A percentile compares a stretch with the other conserved stretches of the same genome.
These are phyloP conservation scores for Candida sp. DNA, from an alignment of 1,139 yeast genomes.

Conservation along the genomic window DNA sequence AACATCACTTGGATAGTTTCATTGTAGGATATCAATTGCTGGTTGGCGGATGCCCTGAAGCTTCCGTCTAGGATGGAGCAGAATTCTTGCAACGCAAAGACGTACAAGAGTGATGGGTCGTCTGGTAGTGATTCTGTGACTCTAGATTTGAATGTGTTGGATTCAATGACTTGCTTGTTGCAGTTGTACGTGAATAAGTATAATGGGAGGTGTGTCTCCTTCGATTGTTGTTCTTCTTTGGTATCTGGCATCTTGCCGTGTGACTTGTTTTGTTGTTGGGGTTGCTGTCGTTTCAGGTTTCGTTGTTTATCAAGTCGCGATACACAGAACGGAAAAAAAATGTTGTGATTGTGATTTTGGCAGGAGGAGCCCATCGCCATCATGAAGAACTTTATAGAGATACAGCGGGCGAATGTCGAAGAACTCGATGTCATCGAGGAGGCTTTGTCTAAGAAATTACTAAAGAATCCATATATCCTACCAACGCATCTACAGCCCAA, in stretches of 20 bases:
- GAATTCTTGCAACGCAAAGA: constrained; percentile 78
- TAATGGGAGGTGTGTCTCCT: constrained; percentile 16
- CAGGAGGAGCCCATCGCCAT: background rate
- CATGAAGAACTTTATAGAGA: constrained; percentile 39
- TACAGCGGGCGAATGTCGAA: constrained; percentile 39
- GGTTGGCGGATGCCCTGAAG: constrained; percentile 40
- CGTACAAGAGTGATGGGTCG: constrained; percentile 50
- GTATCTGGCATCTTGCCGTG: constrained; percentile 1
- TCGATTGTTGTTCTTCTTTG: background rate
- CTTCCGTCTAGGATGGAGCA: constrained; percentile 69
- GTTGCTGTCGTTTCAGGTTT: background rate
- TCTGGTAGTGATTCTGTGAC: constrained; percentile 34
- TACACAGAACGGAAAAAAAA: background rate
- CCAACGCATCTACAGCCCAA: constrained; percentile 12
- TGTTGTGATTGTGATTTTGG: background rate
- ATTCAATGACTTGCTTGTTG: constrained; percentile 31
- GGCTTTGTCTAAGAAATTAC: constrained; percentile 33
- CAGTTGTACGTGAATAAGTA: constrained; percentile 46
- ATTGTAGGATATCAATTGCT: constrained; percentile 44
- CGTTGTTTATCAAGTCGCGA: background rate
- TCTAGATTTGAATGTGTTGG: constrained; percentile 26
- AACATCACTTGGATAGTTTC: constrained; percentile 46
- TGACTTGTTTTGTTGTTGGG: background rate
- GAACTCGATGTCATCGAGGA: constrained; percentile 40
- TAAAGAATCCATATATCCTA: constrained; percentile 31